phyloP scores from a whole-genome alignment of 2,329 filamentous ascomycete genomes.

The Paecilomyces sp. region DNA sequence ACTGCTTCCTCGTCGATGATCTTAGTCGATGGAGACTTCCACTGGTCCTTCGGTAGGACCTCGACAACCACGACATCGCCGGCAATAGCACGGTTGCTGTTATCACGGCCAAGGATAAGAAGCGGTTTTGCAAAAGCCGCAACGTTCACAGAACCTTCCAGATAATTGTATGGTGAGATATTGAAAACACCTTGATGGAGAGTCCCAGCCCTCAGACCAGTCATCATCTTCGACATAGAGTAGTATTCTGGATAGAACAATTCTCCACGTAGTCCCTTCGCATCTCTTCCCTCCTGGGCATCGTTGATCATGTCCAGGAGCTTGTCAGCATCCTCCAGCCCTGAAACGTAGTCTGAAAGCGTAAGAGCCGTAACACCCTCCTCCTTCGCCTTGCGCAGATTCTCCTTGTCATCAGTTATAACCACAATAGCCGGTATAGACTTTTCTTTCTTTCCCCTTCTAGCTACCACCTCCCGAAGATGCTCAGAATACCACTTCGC shows the following conservation, averaged over 20 bases:
- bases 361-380: slow-evolving; percentile 64
- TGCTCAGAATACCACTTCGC: slow-evolving; percentile 89
- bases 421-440: slow-evolving; percentile 74
- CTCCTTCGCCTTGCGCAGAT: slow-evolving; percentile 69
- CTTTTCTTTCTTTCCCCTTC: slow-evolving; percentile 46
- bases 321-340: slow-evolving; percentile 74
- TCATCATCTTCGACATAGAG: slow-evolving; percentile 86
- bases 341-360: slow-evolving; percentile 70
- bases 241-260: slow-evolving; percentile 86
- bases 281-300: slow-evolving; percentile 59
- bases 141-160: slow-evolving; percentile 87
- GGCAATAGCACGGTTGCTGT: slow-evolving; percentile 89
- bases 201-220: slow-evolving; percentile 78
- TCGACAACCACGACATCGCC: slow-evolving; percentile 92
- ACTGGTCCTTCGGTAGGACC: slow-evolving; percentile 86
- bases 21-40: slow-evolving; percentile 92
- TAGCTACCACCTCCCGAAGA: slow-evolving; percentile 54
- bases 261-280: slow-evolving; percentile 58
- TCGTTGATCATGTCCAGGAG: slow-evolving; percentile 91
- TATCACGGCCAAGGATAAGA: slow-evolving; percentile 83
- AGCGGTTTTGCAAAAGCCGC: slow-evolving; percentile 84
- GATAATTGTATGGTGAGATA: slow-evolving; percentile 94
- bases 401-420: slow-evolving; percentile 88
- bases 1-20: slow-evolving; percentile 91
- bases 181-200: slow-evolving; percentile 94